A percentile compares a stretch with the other conserved stretches of the same genome.
phyloP scores from a whole-genome alignment of 768 basidiomycete species.

The Boletellus ananas region DNA sequence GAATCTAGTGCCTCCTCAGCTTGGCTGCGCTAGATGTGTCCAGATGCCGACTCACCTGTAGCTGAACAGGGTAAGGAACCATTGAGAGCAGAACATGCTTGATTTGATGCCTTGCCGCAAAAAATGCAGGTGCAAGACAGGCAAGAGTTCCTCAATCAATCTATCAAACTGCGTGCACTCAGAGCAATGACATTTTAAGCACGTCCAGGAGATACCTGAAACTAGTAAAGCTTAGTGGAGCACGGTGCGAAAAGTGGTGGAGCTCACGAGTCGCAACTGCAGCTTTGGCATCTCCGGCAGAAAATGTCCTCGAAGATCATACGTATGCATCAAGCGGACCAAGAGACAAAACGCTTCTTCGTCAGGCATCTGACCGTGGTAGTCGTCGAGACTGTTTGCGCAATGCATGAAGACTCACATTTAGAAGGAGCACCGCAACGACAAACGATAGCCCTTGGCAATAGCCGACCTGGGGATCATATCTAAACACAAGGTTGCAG shows the following conservation, averaged over 20 bases:
- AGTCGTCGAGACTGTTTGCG: not conserved
- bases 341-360: slow-evolving; percentile 97
- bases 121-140: slow-evolving; percentile 91
- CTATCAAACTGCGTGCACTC: slow-evolving; percentile 74
- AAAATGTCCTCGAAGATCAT: slow-evolving; percentile 94
- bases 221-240: slow-evolving; percentile 36
- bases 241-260: not conserved
- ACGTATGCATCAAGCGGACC: slow-evolving; percentile 93
- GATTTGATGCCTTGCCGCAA: slow-evolving; percentile 92
- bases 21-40: not conserved
- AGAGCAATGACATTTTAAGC: slow-evolving; percentile 10
- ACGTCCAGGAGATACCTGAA: slow-evolving; percentile 46
- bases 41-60: slow-evolving; percentile 59
- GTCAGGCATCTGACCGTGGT: slow-evolving; percentile 82
- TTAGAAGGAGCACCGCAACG: slow-evolving; percentile 87
- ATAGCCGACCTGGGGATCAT: slow-evolving; percentile 93
- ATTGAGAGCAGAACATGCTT: slow-evolving; percentile 98
- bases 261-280: slow-evolving; percentile 79
- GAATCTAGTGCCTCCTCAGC: slow-evolving; percentile 51
- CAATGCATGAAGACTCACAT: slow-evolving; percentile 49
- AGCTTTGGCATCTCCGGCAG: slow-evolving; percentile 99
- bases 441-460: slow-evolving; percentile 97
- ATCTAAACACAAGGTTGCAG: slow-evolving; percentile 40
- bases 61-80: slow-evolving; percentile 97
- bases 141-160: slow-evolving; percentile 86